Conservation (phyloP, 805 yeast genomes). For the Kodamaea hsintzibuensis region DNA sequence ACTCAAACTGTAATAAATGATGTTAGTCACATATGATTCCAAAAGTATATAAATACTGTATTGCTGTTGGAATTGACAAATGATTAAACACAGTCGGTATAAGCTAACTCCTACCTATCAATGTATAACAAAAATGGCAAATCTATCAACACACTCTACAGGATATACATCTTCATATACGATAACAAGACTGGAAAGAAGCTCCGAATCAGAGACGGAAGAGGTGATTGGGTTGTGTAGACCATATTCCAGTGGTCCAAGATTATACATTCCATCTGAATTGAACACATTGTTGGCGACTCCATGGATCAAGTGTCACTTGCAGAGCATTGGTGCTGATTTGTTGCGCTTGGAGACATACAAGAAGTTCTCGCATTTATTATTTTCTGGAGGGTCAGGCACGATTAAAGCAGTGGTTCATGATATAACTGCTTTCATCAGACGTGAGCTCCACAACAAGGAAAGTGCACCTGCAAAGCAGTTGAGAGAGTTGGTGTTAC, state of each 20-base stretch:
- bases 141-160: not conserved
- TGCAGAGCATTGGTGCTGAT: conserved; percentile 37
- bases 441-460: conserved; percentile 25
- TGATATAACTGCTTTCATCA: conserved; percentile 34
- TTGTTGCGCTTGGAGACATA: conserved; percentile 33
- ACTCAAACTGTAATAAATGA: not conserved
- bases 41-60: not conserved
- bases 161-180: not conserved
- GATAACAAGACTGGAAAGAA: not conserved
- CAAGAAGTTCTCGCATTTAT: conserved; percentile 28
- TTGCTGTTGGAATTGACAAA: not conserved
- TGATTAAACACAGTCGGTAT: not conserved
- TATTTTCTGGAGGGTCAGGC: conserved; percentile 34
- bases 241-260: not conserved
- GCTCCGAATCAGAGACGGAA: not conserved
- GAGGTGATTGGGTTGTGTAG: not conserved
- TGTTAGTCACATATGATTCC: not conserved
- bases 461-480: conserved; percentile 16
- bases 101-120: not conserved
- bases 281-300: conserved; percentile 14
- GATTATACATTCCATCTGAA: conserved; percentile 9
- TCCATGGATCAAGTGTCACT: conserved; percentile 34
- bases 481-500: conserved; percentile 22
- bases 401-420: conserved; percentile 32
- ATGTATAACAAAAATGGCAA: not conserved